Conservation (phyloP, 2,329 filamentous ascomycete species). For the Colletotrichum incanum region DNA sequence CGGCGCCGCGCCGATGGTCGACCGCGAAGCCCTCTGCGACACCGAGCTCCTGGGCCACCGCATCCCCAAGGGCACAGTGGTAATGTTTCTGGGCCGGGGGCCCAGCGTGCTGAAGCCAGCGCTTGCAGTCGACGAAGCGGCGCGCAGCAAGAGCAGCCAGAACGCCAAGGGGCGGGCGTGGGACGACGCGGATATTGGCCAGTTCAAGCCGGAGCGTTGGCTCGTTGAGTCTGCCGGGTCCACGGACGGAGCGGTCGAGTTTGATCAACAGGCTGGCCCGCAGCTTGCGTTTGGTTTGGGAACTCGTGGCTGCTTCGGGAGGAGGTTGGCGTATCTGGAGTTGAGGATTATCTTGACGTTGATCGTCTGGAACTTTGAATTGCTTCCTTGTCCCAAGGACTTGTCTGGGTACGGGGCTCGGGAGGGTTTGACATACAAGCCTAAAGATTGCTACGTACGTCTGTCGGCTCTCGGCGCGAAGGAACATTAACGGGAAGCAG, state of each 20-base stretch:
- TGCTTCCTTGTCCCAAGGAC: conserved; percentile 48
- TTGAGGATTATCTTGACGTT: conserved; percentile 55
- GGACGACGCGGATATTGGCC: conserved; percentile 50
- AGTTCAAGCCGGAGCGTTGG: conserved; percentile 58
- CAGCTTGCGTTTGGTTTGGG: conserved; percentile 55
- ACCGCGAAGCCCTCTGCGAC: conserved; percentile 51
- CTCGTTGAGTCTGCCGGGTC: conserved; percentile 45
- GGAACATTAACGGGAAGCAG: neutral
- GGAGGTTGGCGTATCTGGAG: conserved; percentile 55
- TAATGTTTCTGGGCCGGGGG: conserved; percentile 49
- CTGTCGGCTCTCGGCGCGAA: conserved; percentile 7
- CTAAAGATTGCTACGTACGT: conserved; percentile 40
- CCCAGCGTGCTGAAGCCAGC: conserved; percentile 50
- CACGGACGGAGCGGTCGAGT: conserved; percentile 43
- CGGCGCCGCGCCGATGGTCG: conserved; percentile 50
- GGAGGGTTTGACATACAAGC: conserved; percentile 42
- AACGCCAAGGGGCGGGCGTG: conserved; percentile 49
- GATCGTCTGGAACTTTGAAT: conserved; percentile 57
- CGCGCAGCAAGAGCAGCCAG: conserved; percentile 47
- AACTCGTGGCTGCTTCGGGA: conserved; percentile 57
- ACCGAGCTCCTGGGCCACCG: conserved; percentile 52
- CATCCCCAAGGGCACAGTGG: conserved; percentile 54
- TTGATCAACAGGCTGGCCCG: conserved; percentile 54
- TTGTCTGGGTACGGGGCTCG: conserved; percentile 40
- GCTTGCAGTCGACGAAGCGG: conserved; percentile 48